Conservation (phyloP, 2,329 filamentous ascomycete genomes). For the Fusarium sp. region DNA sequence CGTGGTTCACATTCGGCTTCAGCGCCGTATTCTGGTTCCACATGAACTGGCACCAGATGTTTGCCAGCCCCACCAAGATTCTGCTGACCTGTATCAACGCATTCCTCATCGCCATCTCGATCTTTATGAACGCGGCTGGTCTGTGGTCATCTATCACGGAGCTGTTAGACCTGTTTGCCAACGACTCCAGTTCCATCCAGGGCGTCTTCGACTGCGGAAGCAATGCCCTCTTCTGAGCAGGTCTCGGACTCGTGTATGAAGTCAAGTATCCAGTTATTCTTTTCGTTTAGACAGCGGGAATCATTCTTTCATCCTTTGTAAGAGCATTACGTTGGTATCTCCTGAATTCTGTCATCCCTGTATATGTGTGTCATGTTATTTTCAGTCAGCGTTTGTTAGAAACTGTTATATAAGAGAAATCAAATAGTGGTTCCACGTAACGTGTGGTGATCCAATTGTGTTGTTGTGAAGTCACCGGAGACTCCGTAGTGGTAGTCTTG, state of each 20-base stretch:
- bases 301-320: constrained; percentile 23
- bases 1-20: constrained; percentile 51
- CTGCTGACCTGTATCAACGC: constrained; percentile 42
- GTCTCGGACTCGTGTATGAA: constrained; percentile 12
- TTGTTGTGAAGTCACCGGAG: constrained; percentile 22
- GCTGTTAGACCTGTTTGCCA: constrained; percentile 45
- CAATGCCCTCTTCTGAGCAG: constrained; percentile 47
- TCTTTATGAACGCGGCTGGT: constrained; percentile 50
- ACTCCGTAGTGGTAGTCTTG: constrained; percentile 31
- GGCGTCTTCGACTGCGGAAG: constrained; percentile 48
- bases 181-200: constrained; percentile 39
- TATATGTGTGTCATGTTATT: constrained; percentile 41
- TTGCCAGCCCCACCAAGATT: constrained; percentile 44
- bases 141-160: constrained; percentile 48
- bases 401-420: constrained; percentile 45
- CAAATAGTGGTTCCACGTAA: constrained; percentile 37
- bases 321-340: constrained; percentile 20
- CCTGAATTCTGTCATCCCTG: constrained; percentile 24
- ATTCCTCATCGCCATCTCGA: constrained; percentile 45
- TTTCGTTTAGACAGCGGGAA: constrained; percentile 23
- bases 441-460: constrained; percentile 15
- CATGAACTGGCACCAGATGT: constrained; percentile 48
- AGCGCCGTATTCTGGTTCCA: constrained; percentile 50
- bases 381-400: constrained; percentile 21
- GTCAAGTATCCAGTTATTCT: constrained; percentile 19